Evolutionary conservation across 768 basidiomycete species (phyloP).

Genomic region (Boletus rex-veris): DNA sequence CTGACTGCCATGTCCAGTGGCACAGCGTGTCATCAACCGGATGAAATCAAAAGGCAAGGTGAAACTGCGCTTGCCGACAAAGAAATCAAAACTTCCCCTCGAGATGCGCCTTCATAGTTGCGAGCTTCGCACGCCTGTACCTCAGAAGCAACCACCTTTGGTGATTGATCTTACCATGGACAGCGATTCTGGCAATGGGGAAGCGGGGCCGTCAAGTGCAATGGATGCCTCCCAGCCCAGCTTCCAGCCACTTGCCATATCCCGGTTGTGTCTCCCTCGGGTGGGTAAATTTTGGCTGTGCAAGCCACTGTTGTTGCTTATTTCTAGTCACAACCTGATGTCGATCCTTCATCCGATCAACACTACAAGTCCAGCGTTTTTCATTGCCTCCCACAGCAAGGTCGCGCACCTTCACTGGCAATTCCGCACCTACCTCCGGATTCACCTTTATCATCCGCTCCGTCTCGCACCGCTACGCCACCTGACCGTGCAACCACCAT

Average conservation of each 20-base stretch:
- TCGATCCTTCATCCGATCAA: background rate
- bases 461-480: background rate
- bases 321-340: constrained; percentile 9
- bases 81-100: constrained; percentile 15
- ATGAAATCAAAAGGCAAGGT: constrained; percentile 30
- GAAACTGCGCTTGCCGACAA: constrained; percentile 15
- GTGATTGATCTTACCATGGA: constrained; percentile 24
- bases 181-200: constrained; percentile 1
- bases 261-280: background rate
- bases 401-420: background rate
- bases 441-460: background rate
- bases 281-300: constrained; percentile 13
- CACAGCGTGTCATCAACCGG: constrained; percentile 21
- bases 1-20: constrained; percentile 20
- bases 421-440: background rate
- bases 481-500: background rate
- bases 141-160: background rate
- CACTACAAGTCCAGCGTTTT: background rate
- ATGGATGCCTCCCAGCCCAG: background rate
- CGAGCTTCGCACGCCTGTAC: constrained; percentile 1
- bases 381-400: background rate
- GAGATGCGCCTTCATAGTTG: constrained; percentile 15
- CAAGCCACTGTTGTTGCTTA: background rate
- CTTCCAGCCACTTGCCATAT: background rate
- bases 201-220: background rate